Conservation (phyloP, 169 alveolate species). For the Babesia microti region DNA sequence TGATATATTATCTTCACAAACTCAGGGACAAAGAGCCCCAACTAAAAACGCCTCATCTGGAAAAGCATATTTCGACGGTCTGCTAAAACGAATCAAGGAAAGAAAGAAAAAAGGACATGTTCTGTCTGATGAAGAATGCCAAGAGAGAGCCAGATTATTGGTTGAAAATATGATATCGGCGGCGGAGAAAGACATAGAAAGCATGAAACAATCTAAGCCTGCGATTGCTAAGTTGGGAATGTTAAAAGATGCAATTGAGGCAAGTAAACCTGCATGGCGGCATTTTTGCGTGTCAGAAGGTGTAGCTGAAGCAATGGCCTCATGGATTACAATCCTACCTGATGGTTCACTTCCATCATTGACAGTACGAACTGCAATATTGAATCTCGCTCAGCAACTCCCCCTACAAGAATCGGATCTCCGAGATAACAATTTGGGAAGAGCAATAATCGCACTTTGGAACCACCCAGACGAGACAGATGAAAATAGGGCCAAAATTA, state of each 20-base stretch:
- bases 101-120: conserved; percentile 28
- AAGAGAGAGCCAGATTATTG: conserved; percentile 24
- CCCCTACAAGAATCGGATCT: conserved; percentile 64
- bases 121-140: conserved; percentile 44
- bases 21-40: too few relatives aligned
- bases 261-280: conserved; percentile 65
- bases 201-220: conserved; percentile 59
- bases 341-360: conserved; percentile 71
- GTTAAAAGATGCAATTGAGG: conserved; percentile 57
- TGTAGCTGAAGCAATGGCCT: conserved; percentile 61
- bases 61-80: conserved; percentile 38
- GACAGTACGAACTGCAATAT: conserved; percentile 59
- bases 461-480: conserved; percentile 66
- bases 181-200: conserved; percentile 49
- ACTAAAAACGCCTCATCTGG: conserved; percentile 25
- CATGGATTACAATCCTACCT: conserved; percentile 62
- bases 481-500: conserved; percentile 58
- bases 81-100: conserved; percentile 41
- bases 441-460: conserved; percentile 61
- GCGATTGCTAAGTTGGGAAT: conserved; percentile 66
- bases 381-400: conserved; percentile 54
- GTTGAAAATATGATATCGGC: conserved; percentile 50
- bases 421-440: conserved; percentile 67
- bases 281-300: conserved; percentile 67
- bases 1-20: too few relatives aligned